phyloP scores from a whole-genome alignment of 1,139 yeast species.

The Nakaseomyces delphensis region DNA sequence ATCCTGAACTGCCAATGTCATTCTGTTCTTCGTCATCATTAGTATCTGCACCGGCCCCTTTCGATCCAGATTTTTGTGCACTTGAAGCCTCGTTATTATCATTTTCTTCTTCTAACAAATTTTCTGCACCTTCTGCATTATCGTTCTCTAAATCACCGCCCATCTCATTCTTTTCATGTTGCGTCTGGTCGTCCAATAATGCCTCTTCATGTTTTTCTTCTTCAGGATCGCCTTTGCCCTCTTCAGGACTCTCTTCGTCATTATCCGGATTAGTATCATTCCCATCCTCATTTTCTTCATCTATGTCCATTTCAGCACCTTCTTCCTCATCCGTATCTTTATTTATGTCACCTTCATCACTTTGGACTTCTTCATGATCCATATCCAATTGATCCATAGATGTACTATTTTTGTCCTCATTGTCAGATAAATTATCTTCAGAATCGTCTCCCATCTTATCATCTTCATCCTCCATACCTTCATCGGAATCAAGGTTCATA shows the following conservation, averaged over 20 bases:
- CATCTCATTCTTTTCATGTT: conserved; percentile 13
- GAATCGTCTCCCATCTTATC: conserved; percentile 24
- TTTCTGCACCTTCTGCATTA: conserved; percentile 39
- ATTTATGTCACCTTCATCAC: conserved; percentile 25
- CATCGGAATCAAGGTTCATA: conserved; percentile 65
- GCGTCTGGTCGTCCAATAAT: conserved; percentile 9
- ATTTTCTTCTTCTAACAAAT: conserved; percentile 45
- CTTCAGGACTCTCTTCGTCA: conserved; percentile 22
- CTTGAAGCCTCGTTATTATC: conserved; percentile 59
- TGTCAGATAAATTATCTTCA: conserved; percentile 28
- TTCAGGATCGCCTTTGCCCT: conserved; percentile 24
- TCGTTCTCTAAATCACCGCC: conserved; percentile 29
- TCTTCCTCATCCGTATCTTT: conserved; percentile 27
- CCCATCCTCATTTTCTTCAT: conserved; percentile 30
- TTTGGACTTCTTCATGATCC: conserved; percentile 24
- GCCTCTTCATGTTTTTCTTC: conserved; percentile 30
- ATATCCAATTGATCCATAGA: conserved; percentile 30
- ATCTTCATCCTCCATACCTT: conserved; percentile 43
- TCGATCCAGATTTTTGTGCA: conserved; percentile 61
- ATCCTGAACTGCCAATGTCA: conserved; percentile 61
- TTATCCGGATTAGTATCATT: conserved; percentile 26
- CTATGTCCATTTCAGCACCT: conserved; percentile 21
- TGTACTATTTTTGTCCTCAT: conserved; percentile 29
- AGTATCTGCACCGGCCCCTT: conserved; percentile 71
- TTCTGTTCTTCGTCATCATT: conserved; percentile 59